Percentiles rank a stretch among this genome's conserved stretches.
Conservation (phyloP, 257 asterid species). For the Solanum chaucha region DNA sequence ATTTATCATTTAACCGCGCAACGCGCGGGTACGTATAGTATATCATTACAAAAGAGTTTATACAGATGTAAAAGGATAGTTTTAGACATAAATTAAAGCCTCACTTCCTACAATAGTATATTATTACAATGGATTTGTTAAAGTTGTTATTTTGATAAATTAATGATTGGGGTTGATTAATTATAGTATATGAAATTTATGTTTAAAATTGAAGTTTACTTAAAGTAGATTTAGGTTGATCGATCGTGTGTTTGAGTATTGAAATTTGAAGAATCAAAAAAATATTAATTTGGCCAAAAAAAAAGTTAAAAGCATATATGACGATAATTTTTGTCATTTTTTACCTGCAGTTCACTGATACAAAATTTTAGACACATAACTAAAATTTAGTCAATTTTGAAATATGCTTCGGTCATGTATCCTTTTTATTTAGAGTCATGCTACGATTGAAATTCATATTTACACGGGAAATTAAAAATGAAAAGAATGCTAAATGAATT, state of each 20-base stretch:
- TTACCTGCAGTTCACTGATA: neutral
- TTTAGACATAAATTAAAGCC: neutral
- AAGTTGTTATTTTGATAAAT: neutral
- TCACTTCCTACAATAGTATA: neutral
- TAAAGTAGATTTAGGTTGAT: neutral
- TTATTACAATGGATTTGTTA: neutral
- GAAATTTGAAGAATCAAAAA: neutral
- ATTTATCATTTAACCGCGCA: too few relatives aligned
- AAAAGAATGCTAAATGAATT: neutral
- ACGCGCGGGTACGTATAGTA: too few relatives aligned
- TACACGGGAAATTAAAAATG: neutral
- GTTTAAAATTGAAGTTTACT: neutral
- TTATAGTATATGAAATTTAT: neutral
- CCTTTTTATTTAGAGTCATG: too few relatives aligned
- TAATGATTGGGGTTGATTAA: neutral
- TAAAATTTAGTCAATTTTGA: neutral
- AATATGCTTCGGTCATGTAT: too few relatives aligned
- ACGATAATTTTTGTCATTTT: neutral
- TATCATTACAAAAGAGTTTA: neutral
- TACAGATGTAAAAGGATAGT: neutral
- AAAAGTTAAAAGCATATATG: neutral
- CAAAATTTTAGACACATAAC: neutral
- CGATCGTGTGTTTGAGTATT: neutral
- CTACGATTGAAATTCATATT: neutral
- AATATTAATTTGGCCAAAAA: neutral